Evolutionary conservation across 768 basidiomycete species (phyloP), one percentile per base, ranked within the genome.

Genomic region (Amanita pseudoporphyria): DNA sequence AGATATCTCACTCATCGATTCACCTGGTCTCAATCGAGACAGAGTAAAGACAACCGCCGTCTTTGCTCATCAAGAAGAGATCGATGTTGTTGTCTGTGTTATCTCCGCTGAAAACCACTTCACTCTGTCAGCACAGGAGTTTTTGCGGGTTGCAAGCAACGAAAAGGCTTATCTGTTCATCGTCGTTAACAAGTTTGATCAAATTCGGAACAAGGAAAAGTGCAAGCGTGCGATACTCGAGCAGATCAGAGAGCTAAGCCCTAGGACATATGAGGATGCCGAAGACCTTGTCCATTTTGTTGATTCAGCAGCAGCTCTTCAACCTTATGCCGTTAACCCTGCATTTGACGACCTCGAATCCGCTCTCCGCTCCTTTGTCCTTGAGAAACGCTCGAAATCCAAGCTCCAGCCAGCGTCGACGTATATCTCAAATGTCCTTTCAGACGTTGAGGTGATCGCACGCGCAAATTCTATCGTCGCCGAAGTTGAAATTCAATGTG

Each of bases 71-170:
- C 96, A 98, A 65, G 87, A 94, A 61, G 94, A 97, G 67, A 98
- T 99, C 39, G 96, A 99, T 63, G 95, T 99, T 19, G 81, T 99
- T 51, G 95, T 99, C 50, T 99, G 97, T 64, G 93, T 97, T 57
- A 93, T 96, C 44, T 92, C 89, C 0, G 92, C 96, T 3, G 94
- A 96, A 70, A 98, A 99, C 66, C 95, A 98, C 71, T 95, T 99
- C 65, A 99, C 96, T 0, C 76, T 94, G 16, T 95, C 92, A 3
- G 87, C 92, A 12, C 89, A 86, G 62, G 93, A 97, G 64, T 97
- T 99, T 74, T 76, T 99, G 41, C 78, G 71, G 71, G 90, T 81
- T 58, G 93, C 95, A 2, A 88, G 87, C 69, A 86, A 90, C 58
- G 96, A 99, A 70, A 98, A 98, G 72, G 92, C 95, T 0, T 95